phyloP scores from a whole-genome alignment of 768 basidiomycete genomes.

The Tulasnella sp. region DNA sequence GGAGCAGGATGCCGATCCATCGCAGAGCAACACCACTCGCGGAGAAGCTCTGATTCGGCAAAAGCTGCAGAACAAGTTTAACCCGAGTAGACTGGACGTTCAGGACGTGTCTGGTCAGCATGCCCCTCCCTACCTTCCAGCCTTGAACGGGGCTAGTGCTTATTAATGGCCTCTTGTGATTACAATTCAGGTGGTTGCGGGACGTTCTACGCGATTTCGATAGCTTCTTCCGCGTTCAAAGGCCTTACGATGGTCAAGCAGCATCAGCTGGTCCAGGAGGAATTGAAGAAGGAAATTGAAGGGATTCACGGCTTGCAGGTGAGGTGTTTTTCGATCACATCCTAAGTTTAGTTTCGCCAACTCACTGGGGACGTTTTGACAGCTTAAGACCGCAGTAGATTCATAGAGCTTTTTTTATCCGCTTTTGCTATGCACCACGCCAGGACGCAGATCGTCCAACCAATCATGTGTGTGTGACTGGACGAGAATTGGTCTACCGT shows the following conservation, averaged over 20 bases:
- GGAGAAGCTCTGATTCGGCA: slow-evolving; percentile 67
- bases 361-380: neutral
- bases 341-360: no score
- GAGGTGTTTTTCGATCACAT: slow-evolving; percentile 31
- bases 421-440: no score
- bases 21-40: slow-evolving; percentile 36
- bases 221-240: slow-evolving; percentile 80
- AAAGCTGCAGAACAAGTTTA: slow-evolving; percentile 71
- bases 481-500: no score
- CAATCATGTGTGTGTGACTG: no score
- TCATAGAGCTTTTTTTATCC: neutral
- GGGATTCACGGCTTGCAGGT: slow-evolving; percentile 94
- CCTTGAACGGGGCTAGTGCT: neutral
- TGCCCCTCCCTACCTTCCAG: neutral
- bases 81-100: slow-evolving; percentile 76
- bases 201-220: slow-evolving; percentile 90
- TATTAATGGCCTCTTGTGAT: neutral
- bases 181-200: slow-evolving; percentile 84
- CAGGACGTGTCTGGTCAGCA: slow-evolving; percentile 89
- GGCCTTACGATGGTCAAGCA: slow-evolving; percentile 87
- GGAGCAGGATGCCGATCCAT: neutral
- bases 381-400: neutral
- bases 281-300: slow-evolving; percentile 82
- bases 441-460: no score
- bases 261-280: slow-evolving; percentile 82